These are phyloP conservation scores for Colletotrichum chlorophyti DNA, from an alignment of 2,329 filamentous ascomycete species.

Conservation along the genomic window DNA sequence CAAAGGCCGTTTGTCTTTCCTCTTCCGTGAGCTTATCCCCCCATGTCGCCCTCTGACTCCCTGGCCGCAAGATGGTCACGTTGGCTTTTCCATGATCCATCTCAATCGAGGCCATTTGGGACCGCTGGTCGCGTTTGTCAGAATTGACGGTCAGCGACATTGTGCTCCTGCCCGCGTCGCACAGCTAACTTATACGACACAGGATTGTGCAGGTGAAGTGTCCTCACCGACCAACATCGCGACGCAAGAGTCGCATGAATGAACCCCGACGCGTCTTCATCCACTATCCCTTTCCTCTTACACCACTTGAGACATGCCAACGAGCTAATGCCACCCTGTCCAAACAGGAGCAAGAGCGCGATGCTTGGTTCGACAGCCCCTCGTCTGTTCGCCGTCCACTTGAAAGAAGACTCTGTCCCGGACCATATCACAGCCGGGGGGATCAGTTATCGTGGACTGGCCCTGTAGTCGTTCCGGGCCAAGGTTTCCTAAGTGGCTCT, in stretches of 20 bases:
- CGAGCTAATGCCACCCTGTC: constrained; percentile 15
- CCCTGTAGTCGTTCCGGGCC: constrained; percentile 13
- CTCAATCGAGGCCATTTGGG: background rate
- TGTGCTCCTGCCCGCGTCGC: background rate
- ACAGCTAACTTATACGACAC: too few species aligned
- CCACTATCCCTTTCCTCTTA: background rate
- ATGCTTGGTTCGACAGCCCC: background rate
- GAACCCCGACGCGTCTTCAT: background rate
- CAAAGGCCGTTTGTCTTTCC: constrained; percentile 23
- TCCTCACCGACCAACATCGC: too few species aligned
- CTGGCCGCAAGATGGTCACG: constrained; percentile 9
- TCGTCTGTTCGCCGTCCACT: constrained; percentile 9
- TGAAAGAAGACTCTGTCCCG: background rate
- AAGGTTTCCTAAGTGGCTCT: constrained; percentile 8
- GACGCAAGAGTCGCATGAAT: constrained; percentile 1
- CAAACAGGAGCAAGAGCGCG: constrained; percentile 17
- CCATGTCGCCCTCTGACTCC: background rate
- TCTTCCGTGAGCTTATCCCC: constrained; percentile 15
- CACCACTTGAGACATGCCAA: constrained; percentile 16
- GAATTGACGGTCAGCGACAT: constrained; percentile 13
- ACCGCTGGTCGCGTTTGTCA: too few species aligned
- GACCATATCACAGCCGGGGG: background rate
- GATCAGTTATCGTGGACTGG: constrained; percentile 19
- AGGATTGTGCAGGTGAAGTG: too few species aligned
- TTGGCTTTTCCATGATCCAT: background rate